Percentiles rank a stretch among this genome's conserved stretches.
Conservation (phyloP, 2,329 filamentous ascomycete genomes). For the Emergomyces orientalis region DNA sequence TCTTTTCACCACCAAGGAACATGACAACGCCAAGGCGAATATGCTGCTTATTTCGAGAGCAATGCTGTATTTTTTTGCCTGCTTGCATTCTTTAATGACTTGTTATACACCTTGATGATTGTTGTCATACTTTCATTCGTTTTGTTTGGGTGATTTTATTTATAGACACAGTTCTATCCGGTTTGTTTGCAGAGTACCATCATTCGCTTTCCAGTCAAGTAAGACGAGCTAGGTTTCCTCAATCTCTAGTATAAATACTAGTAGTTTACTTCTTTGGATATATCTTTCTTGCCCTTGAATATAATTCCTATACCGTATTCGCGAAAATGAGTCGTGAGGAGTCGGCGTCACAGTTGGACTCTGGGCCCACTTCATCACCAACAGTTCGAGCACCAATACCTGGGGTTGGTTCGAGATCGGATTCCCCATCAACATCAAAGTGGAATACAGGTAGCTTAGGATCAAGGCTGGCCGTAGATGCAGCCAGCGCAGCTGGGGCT, state of each 20-base stretch:
- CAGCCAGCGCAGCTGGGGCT: constrained; percentile 59
- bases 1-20: neutral
- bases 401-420: neutral
- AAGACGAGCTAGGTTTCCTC: neutral
- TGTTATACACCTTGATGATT: neutral
- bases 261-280: neutral
- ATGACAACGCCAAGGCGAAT: neutral
- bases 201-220: neutral
- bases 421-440: constrained; percentile 15
- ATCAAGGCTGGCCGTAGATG: constrained; percentile 58
- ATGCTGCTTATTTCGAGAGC: neutral
- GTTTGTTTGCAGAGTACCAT: neutral
- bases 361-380: neutral
- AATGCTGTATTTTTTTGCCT: neutral
- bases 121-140: neutral
- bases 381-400: neutral
- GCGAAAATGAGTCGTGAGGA: constrained; percentile 7
- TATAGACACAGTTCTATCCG: neutral
- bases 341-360: neutral
- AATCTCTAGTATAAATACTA: neutral
- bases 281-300: neutral
- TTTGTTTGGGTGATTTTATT: neutral
- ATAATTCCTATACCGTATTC: neutral
- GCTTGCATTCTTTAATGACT: neutral
- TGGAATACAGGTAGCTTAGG: constrained; percentile 73